These are phyloP conservation scores for Aspergillus texensis DNA, from an alignment of 2,329 filamentous ascomycete species.

Conservation along the genomic window DNA sequence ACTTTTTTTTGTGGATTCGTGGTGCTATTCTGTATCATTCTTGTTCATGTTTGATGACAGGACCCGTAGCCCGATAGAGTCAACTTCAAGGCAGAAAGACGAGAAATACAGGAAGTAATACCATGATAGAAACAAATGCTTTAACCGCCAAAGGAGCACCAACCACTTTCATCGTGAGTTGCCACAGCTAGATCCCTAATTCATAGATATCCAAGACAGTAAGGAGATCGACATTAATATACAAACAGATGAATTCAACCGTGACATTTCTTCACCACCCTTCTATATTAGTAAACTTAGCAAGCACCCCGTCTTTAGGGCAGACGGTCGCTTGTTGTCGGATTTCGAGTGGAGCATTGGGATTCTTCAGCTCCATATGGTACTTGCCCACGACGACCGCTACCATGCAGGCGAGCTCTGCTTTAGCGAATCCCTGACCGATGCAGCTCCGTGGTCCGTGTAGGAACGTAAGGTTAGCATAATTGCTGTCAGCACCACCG, in stretches of 20 bases:
- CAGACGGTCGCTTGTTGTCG: slow-evolving; percentile 71
- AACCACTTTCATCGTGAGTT: background rate
- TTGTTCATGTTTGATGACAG: background rate
- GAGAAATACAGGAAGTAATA: background rate
- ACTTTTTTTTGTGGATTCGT: background rate
- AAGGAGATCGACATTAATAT: background rate
- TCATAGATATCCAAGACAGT: background rate
- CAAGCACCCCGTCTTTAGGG: slow-evolving; percentile 71
- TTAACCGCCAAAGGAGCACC: background rate
- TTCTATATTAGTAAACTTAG: slow-evolving; percentile 58
- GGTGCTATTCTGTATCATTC: background rate
- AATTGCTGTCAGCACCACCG: slow-evolving; percentile 76
- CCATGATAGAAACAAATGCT: background rate
- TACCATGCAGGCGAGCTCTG: slow-evolving; percentile 82
- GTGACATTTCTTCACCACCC: slow-evolving; percentile 28
- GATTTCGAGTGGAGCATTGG: slow-evolving; percentile 63
- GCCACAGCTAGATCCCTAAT: background rate
- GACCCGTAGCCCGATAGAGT: no score
- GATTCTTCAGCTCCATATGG: slow-evolving; percentile 66
- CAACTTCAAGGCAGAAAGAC: background rate
- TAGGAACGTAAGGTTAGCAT: slow-evolving; percentile 77
- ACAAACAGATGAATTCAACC: background rate
- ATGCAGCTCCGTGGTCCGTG: slow-evolving; percentile 88
- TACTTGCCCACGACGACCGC: slow-evolving; percentile 78
- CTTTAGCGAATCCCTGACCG: slow-evolving; percentile 75